Percentiles rank a stretch among this genome's conserved stretches.
Evolutionary conservation across 1,284 basidiomycete genomes (phyloP).

Genomic region (Somion occarium): DNA sequence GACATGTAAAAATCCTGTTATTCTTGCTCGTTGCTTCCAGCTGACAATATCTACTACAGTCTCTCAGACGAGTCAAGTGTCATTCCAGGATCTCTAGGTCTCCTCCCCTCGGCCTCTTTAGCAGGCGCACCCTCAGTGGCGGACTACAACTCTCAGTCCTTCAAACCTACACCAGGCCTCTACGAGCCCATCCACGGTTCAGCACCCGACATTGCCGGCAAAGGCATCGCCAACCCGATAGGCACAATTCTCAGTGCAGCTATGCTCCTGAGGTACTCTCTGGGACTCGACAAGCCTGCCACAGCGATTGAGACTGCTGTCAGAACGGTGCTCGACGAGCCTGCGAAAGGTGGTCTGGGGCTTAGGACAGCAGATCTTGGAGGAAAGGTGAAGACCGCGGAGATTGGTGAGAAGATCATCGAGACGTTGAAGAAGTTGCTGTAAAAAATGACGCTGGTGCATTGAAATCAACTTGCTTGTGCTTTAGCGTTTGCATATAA

Average conservation of each 20-base stretch:
- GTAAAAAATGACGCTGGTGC: conserved; percentile 16
- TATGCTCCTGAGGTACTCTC: conserved; percentile 93
- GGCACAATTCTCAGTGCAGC: conserved; percentile 97
- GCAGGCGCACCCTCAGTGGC: conserved; percentile 78
- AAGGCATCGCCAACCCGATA: conserved; percentile 95
- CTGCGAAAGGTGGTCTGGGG: conserved; percentile 70
- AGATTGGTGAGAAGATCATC: conserved; percentile 85
- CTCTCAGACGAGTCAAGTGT: conserved; percentile 96
- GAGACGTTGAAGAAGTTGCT: conserved; percentile 69
- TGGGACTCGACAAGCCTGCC: conserved; percentile 82
- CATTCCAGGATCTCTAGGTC: conserved; percentile 95
- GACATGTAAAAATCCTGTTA: conserved; percentile 71
- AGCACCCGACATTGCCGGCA: conserved; percentile 94
- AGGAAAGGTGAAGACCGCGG: conserved; percentile 68
- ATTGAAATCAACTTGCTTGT: background rate
- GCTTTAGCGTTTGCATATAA: no score
- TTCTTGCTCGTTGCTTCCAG: background rate
- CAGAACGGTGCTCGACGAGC: conserved; percentile 79
- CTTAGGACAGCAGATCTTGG: conserved; percentile 88
- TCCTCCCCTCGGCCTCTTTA: conserved; percentile 93
- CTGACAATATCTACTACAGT: conserved; percentile 38
- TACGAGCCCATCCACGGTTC: conserved; percentile 98
- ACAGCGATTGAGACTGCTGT: conserved; percentile 87
- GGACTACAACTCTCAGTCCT: conserved; percentile 56
- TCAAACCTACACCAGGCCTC: conserved; percentile 77